phyloP scores from a whole-genome alignment of 768 basidiomycete species.

The Pulveroboletus sp. region DNA sequence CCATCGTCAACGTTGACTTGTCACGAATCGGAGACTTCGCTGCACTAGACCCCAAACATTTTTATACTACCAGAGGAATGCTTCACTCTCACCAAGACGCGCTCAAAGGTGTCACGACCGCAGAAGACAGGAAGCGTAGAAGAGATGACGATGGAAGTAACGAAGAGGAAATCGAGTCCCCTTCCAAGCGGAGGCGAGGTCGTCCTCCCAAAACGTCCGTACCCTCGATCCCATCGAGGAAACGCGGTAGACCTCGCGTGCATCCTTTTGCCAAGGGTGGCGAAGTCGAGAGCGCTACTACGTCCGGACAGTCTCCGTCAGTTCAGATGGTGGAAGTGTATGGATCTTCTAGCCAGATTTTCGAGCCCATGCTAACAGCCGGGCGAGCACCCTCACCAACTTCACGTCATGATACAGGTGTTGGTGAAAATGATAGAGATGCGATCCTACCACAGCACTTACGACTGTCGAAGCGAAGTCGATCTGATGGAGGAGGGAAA shows the following conservation, averaged over 20 bases:
- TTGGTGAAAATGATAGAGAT: slow-evolving; percentile 16
- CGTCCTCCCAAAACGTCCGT: slow-evolving; percentile 44
- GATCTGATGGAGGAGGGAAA: slow-evolving; percentile 10
- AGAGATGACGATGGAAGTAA: slow-evolving; percentile 21
- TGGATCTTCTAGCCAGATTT: background rate
- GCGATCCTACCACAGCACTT: background rate
- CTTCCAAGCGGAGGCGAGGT: slow-evolving; percentile 44
- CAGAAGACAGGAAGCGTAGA: slow-evolving; percentile 30
- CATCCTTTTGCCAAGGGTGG: slow-evolving; percentile 3
- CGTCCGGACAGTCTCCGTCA: slow-evolving; percentile 7
- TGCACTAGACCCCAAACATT: slow-evolving; percentile 39
- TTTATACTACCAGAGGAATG: slow-evolving; percentile 46
- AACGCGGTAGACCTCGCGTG: slow-evolving; percentile 35
- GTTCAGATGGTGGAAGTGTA: background rate
- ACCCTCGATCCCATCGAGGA: slow-evolving; percentile 25
- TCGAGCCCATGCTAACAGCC: background rate
- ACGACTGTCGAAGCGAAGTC: slow-evolving; percentile 21
- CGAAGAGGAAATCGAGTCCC: slow-evolving; percentile 17
- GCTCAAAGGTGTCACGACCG: slow-evolving; percentile 34
- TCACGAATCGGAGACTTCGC: slow-evolving; percentile 52
- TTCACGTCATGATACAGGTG: background rate
- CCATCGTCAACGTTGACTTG: slow-evolving; percentile 44
- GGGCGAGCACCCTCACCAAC: background rate
- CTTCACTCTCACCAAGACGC: slow-evolving; percentile 47
- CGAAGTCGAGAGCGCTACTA: background rate